Percentiles rank a stretch among this genome's conserved stretches.
phyloP scores from a whole-genome alignment of 2,329 filamentous ascomycete genomes.

The Fusarium nisikadoi region DNA sequence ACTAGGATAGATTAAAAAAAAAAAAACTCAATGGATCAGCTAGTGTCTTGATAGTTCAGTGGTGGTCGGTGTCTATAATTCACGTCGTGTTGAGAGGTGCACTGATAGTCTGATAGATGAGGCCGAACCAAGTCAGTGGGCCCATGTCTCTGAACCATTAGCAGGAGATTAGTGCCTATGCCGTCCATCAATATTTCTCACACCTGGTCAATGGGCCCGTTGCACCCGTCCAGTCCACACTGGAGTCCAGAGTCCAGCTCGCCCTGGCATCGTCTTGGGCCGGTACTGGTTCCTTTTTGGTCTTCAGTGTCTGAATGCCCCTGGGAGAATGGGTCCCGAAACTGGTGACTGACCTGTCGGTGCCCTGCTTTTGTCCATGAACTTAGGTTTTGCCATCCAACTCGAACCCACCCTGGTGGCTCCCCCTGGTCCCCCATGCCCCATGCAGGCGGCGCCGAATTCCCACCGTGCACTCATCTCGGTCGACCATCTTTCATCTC shows the following conservation, averaged over 20 bases:
- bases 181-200: conserved; percentile 15
- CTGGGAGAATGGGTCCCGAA: conserved; percentile 26
- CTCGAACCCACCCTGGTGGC: conserved; percentile 22
- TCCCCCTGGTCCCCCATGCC: conserved; percentile 3
- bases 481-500: conserved; percentile 41
- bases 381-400: conserved; percentile 21
- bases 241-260: conserved; percentile 16
- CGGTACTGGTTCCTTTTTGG: conserved; percentile 32
- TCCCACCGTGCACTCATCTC: conserved; percentile 44
- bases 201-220: conserved; percentile 19
- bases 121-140: conserved; percentile 7
- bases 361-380: conserved; percentile 30
- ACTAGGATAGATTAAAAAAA: neutral
- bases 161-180: conserved; percentile 31
- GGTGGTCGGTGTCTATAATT: conserved; percentile 9
- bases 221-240: conserved; percentile 18
- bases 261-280: conserved; percentile 17
- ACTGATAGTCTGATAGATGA: neutral
- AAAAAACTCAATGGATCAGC: conserved; percentile 13
- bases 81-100: neutral
- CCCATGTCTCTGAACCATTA: conserved; percentile 34
- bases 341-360: conserved; percentile 31
- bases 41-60: conserved; percentile 14
- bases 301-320: conserved; percentile 33
- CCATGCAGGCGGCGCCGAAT: conserved; percentile 37